Evolutionary conservation across 2,329 filamentous ascomycete genomes (phyloP).

Genomic region (Pseudogymnoascus sp.): DNA sequence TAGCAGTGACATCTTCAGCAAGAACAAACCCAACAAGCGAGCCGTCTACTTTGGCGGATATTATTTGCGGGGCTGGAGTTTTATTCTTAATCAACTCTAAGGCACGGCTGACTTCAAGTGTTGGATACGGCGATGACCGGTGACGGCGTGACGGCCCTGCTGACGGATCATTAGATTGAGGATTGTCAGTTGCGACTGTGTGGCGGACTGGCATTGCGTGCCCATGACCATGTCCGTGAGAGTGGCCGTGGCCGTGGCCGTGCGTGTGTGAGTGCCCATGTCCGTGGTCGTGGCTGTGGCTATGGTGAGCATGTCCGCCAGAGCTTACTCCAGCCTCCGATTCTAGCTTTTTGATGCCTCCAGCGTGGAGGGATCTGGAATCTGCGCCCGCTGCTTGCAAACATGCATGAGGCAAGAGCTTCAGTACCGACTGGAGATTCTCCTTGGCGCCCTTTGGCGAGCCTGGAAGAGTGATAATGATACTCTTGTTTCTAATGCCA

Average conservation of each 20-base stretch:
- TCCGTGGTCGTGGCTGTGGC: conserved; percentile 29
- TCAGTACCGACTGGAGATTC: conserved; percentile 82
- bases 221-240: conserved; percentile 59
- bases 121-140: conserved; percentile 82
- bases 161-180: conserved; percentile 53
- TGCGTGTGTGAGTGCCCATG: conserved; percentile 43
- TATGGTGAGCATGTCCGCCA: conserved; percentile 17
- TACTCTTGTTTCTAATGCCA: conserved; percentile 70
- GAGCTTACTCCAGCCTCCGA: conserved; percentile 62
- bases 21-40: conserved; percentile 69
- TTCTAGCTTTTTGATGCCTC: conserved; percentile 78
- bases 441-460: conserved; percentile 94
- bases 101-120: conserved; percentile 80
- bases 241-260: conserved; percentile 48
- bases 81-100: conserved; percentile 64
- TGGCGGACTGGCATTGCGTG: conserved; percentile 62
- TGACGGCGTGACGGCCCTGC: conserved; percentile 63
- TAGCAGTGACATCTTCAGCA: conserved; percentile 72
- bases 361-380: conserved; percentile 70
- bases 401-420: conserved; percentile 92
- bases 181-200: conserved; percentile 54
- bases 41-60: conserved; percentile 54
- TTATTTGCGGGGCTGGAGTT: conserved; percentile 55
- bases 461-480: conserved; percentile 85
- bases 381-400: conserved; percentile 76